Base-by-base conservation (phyloP, 179 eudicot genomes). In the Beta lomatogona region DNA sequence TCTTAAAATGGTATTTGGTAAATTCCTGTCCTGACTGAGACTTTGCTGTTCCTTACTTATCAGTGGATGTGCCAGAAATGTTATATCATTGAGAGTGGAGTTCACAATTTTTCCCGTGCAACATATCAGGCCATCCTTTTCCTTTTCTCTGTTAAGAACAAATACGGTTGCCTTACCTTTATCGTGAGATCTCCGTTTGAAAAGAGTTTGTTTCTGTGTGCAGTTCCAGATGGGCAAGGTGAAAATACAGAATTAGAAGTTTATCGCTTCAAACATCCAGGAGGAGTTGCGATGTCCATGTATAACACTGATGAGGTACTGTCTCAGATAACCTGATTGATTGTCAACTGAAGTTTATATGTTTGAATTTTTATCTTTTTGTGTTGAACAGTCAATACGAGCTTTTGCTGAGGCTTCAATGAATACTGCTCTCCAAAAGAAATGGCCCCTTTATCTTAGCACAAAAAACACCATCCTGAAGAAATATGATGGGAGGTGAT, bases 391-490 rank as follows among this genome's bases (percentile, higher is more conserved):
- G 99, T 95, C 98, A 25, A 90, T 95, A 67, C 63, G 80, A 81
- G 83, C 97, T 46, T 94, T 95, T 90, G 99, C 99, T 36, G 97
- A 95, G 85, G 95, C 99, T 81, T 95, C 99, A 82, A 93, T 95
- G 99, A 88, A 66, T 84, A 82, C 88, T 58, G 99, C 99, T 61
- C 87, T 83, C 77, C 88, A 90, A 89, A 95, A 94, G 67, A 94
- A 91, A 84, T 95, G 99, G 98, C 99, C 99, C 3, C 97, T 95
- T 59, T 95, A 95, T 85, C 99, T 95, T 81, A 95, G 99, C 92
- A 95, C 99, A 50, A 95, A 95, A 84, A 95, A 95, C 82, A 94
- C 99, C 25, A 95, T 95, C 82, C 93, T 95, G 65, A 95, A 95
- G 92, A 94, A 94, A 89, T 95, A 95, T 82, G 98, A 95, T 81